Percentiles rank a stretch among this genome's conserved stretches.
Conservation (phyloP, 345 rosid genomes). For the Eucalyptus albens region DNA sequence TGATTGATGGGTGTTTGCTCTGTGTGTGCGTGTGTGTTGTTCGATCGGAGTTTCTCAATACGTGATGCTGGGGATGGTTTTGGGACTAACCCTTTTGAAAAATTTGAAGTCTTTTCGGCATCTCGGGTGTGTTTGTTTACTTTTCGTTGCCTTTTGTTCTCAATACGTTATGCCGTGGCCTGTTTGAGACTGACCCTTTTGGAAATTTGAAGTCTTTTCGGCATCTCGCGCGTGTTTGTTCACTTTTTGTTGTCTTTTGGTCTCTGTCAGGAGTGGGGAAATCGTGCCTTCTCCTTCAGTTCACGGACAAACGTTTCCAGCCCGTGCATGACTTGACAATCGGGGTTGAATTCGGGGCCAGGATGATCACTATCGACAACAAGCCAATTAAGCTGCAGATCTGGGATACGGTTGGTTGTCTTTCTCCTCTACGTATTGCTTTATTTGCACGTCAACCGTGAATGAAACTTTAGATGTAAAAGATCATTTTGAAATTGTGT, state of each 20-base stretch:
- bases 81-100: not conserved
- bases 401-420: slow-evolving; percentile 79
- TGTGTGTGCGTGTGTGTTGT: not conserved
- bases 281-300: slow-evolving; percentile 95
- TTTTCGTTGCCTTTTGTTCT: not conserved
- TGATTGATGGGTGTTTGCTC: not conserved
- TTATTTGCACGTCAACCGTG: not conserved
- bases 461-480: not conserved
- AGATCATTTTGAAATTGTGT: not conserved
- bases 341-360: slow-evolving; percentile 92
- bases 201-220: not conserved
- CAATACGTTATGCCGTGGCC: not conserved
- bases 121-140: not conserved
- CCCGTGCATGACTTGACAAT: slow-evolving; percentile 96
- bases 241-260: not conserved
- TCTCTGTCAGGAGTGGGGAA: slow-evolving; percentile 70
- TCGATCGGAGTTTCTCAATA: not conserved
- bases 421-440: not conserved
- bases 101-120: not conserved
- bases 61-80: not conserved
- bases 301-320: slow-evolving; percentile 95
- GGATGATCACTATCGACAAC: slow-evolving; percentile 91
- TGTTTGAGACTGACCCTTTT: not conserved
- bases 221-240: not conserved
- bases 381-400: slow-evolving; percentile 96